Evolutionary conservation across 2,329 filamentous ascomycete genomes (phyloP), one percentile per base, ranked within the genome.

Genomic region (Ascochyta koolunga): DNA sequence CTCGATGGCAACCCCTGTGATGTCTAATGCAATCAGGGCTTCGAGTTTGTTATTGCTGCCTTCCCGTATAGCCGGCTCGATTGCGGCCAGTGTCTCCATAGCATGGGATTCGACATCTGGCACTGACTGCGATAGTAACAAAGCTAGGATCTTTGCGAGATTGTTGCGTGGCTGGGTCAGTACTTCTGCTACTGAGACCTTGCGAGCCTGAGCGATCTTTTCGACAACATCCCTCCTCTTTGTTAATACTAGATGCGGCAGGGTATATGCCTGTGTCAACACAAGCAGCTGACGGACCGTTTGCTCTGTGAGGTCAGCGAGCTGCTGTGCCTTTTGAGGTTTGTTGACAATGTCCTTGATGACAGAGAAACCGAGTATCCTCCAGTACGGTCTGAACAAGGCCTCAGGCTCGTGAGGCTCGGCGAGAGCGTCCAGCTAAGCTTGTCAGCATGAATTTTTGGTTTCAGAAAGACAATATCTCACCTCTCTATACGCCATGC

Each of bases 321-420:
- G 82, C 38, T 89, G 83, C 50, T 90, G 86, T 40, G 87, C 88
- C 68, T 93, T 89, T 65, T 95, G 90, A n/a, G 95, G 93, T 40
- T 89, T 85, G 41, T 84, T 82, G 19, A 88, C 82, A 56, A 98
- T 82, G 64, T 96, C 91, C 70, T 92, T 93, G 24, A 95, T 88
- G 2, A 91, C 87, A 43, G 88, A 84, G 54, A 93, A 89, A 0
- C 91, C 93, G 38, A 99, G 80, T 25, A 85, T 93, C 61, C 86
- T 86, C 93, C 93, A 98, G 72, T 92, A 98, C 0, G 93, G 92
- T 50, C 88, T 86, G 51, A 98, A 88, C 0, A 99, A 78, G 15
- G 86, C 85, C 24, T 85, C 88, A 32, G 85, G 80, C 3, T 81
- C 80, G 35, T 86, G 83, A 41, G 81, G 78, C 45, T 88, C 83